A percentile compares a stretch with the other conserved stretches of the same genome.
Conservation (phyloP, 129 eudicot genomes). For the Arctium minus region DNA sequence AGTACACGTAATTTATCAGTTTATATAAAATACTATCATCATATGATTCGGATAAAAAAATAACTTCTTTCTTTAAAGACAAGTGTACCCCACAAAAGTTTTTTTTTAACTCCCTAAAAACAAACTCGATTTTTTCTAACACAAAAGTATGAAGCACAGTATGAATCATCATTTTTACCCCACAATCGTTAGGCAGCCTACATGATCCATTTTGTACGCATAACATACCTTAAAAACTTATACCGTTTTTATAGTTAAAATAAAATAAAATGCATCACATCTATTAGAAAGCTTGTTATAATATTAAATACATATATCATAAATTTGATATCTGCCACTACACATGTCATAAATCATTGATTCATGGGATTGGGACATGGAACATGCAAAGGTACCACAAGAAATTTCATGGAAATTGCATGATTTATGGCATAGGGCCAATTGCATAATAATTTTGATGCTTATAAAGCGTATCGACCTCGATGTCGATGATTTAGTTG, state of each 20-base stretch:
- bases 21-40: too few species aligned
- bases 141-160: not conserved
- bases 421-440: not conserved
- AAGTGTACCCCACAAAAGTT: not conserved
- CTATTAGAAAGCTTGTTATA: too few species aligned
- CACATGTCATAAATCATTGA: not conserved
- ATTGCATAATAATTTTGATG: not conserved
- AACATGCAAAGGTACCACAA: not conserved
- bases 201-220: not conserved
- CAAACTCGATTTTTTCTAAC: not conserved
- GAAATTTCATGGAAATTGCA: conserved; percentile 8
- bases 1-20: not conserved
- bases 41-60: not conserved
- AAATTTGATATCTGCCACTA: not conserved
- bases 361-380: not conserved
- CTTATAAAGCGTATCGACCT: not conserved
- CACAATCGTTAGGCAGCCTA: not conserved
- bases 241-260: too few species aligned
- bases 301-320: too few species aligned
- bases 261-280: too few species aligned
- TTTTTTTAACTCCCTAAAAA: not conserved
- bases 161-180: not conserved
- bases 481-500: not conserved
- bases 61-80: not conserved
- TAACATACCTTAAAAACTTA: too few species aligned